Percentiles rank a stretch among this genome's conserved stretches.
phyloP scores from a whole-genome alignment of 2,329 filamentous ascomycete species.

The Colletotrichum liriopes region DNA sequence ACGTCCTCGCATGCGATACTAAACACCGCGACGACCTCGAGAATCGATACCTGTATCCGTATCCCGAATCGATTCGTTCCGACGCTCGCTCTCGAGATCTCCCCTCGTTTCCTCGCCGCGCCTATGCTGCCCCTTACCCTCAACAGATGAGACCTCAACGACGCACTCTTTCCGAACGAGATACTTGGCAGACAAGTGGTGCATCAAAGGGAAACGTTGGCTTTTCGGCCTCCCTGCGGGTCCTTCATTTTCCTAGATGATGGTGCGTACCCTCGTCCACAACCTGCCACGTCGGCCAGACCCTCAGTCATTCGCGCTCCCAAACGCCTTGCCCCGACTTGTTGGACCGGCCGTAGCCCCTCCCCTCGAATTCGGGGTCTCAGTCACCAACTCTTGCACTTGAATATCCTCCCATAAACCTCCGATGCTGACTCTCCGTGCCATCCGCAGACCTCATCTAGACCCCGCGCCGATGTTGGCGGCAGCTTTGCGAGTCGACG shows the following conservation, averaged over 20 bases:
- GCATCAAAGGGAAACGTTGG: slow-evolving; percentile 49
- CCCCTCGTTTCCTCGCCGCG: slow-evolving; percentile 27
- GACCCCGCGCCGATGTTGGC: slow-evolving; percentile 69
- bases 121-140: slow-evolving; percentile 33
- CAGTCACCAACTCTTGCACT: slow-evolving; percentile 14
- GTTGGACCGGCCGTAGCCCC: neutral
- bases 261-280: slow-evolving; percentile 58
- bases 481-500: slow-evolving; percentile 72
- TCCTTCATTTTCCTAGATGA: slow-evolving; percentile 61
- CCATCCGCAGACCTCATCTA: slow-evolving; percentile 68
- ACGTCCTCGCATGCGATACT: slow-evolving; percentile 30
- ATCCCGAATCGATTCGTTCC: slow-evolving; percentile 3
- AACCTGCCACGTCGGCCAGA: neutral
- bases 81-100: slow-evolving; percentile 7
- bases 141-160: slow-evolving; percentile 40
- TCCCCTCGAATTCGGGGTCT: neutral
- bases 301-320: neutral
- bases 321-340: neutral
- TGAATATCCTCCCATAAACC: neutral
- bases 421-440: slow-evolving; percentile 45
- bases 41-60: slow-evolving; percentile 35
- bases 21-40: slow-evolving; percentile 25
- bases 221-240: slow-evolving; percentile 56
- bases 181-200: slow-evolving; percentile 38
- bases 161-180: slow-evolving; percentile 38